A percentile compares a stretch with the other conserved stretches of the same genome.
phyloP scores from a whole-genome alignment of 2,329 filamentous ascomycete species.

The Hymenoscyphus salicellus region DNA sequence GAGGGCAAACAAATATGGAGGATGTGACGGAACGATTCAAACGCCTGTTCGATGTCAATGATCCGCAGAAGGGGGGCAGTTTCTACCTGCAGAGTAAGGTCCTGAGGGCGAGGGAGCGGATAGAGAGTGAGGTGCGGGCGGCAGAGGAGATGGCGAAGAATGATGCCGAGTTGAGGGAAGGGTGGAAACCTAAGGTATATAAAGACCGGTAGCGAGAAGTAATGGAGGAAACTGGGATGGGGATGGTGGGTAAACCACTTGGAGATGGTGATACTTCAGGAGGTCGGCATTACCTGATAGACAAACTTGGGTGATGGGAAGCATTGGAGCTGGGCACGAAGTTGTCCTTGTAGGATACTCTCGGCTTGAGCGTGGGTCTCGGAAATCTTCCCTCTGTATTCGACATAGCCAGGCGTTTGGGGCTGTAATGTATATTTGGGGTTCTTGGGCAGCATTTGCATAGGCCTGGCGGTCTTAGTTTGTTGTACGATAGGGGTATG shows the following conservation, averaged over 20 bases:
- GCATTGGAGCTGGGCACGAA: slow-evolving; percentile 13
- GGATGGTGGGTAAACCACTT: slow-evolving; percentile 9
- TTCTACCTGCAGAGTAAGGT: slow-evolving; percentile 99
- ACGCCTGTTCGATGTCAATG: slow-evolving; percentile 88
- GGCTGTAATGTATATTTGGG: slow-evolving; percentile 29
- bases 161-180: slow-evolving; percentile 77
- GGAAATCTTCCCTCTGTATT: slow-evolving; percentile 37
- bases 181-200: slow-evolving; percentile 93
- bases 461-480: slow-evolving; percentile 21
- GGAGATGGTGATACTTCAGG: slow-evolving; percentile 1
- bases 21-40: slow-evolving; percentile 86
- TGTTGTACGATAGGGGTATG: slow-evolving; percentile 29
- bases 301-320: slow-evolving; percentile 8
- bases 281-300: slow-evolving; percentile 7
- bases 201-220: slow-evolving; percentile 64
- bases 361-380: slow-evolving; percentile 21
- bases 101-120: slow-evolving; percentile 81
- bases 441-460: slow-evolving; percentile 26
- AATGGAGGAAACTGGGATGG: neutral
- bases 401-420: slow-evolving; percentile 37
- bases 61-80: slow-evolving; percentile 91
- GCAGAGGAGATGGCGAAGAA: slow-evolving; percentile 66
- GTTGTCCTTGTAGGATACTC: slow-evolving; percentile 8
- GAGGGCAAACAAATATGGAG: slow-evolving; percentile 73
- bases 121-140: slow-evolving; percentile 80